phyloP scores from a whole-genome alignment of 2,329 filamentous ascomycete genomes.

The Diplodia corticola region DNA sequence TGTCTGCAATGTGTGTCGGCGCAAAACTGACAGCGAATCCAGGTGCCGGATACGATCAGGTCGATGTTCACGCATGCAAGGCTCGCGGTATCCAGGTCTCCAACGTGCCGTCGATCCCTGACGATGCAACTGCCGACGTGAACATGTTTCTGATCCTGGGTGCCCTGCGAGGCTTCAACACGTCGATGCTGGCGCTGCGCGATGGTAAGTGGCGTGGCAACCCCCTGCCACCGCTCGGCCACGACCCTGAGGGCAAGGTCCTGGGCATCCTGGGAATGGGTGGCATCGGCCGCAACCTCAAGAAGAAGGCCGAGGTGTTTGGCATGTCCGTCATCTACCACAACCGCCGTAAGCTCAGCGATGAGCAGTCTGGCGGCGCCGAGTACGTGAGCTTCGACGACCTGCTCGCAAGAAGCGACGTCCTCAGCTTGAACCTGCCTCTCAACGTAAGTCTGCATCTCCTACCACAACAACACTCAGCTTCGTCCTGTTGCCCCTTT shows the following conservation, averaged over 20 bases:
- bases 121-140: conserved; percentile 80
- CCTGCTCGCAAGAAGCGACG: conserved; percentile 68
- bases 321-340: conserved; percentile 75
- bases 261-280: conserved; percentile 85
- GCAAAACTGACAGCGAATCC: not conserved
- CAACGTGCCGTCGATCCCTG: conserved; percentile 77
- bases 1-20: not conserved
- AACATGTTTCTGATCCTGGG: conserved; percentile 81
- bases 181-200: conserved; percentile 65
- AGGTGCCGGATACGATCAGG: conserved; percentile 84
- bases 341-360: conserved; percentile 64
- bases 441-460: conserved; percentile 64
- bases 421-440: conserved; percentile 77
- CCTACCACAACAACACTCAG: not conserved
- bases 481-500: not conserved
- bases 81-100: conserved; percentile 67
- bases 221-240: conserved; percentile 59
- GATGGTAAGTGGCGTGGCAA: conserved; percentile 67
- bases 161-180: conserved; percentile 71
- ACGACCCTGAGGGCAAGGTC: conserved; percentile 76
- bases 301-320: conserved; percentile 71
- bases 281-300: conserved; percentile 77
- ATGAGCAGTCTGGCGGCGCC: conserved; percentile 58
- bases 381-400: conserved; percentile 74
- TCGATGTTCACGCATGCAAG: conserved; percentile 72